Base-by-base conservation (phyloP, 2,329 filamentous ascomycete species). In the Blastomyces emzantsi region DNA sequence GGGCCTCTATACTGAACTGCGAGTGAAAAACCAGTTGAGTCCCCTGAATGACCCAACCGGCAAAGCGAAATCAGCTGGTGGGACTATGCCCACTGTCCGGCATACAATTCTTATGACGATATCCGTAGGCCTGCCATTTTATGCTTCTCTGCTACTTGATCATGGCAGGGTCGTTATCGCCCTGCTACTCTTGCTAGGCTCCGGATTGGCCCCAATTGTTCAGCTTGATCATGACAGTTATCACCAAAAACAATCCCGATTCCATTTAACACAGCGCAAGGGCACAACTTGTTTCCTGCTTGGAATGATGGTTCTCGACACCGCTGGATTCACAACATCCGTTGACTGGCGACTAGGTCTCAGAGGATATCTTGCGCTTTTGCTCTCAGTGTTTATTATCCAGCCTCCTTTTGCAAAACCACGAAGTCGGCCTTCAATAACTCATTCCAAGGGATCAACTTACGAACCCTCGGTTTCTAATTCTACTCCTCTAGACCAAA, bases 81-180 rank as follows among this genome's bases (percentile, higher is more conserved):
- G 71, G 4, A 68, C 65, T 63, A 43, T 62, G 1, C 66, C 65
- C 8, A 66, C 62, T 0, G 67, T 58, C 6, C 65, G 66, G 17
- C 66, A 64, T 19, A 70, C 74, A 22, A 60, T 74, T 19, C 67
- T 71, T 22, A 77, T 75, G 60, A 69, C 76, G n/a, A 63, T 76
- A 39, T 75, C 79, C 22, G 69, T 83, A 28, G 72, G 77, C 2
- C 69, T 86, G 39, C 84, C 84, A 0, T 82, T 84, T 68, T 86
- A 83, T 69, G 81, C 83, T 9, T 72, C 81, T 0, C 75, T 83
- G 66, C 79, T 84, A 63, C 71, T 86, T 15, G 84, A 83, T 9
- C 82, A 81, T 15, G 77, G 80, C 63, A 75, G 81, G 62, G 80
- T 81, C n/a, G 81, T 81, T 13, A 72, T 85, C n/a, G 66, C 80